A percentile compares a stretch with the other conserved stretches of the same genome.
Evolutionary conservation across 345 rosid species (phyloP).

Genomic region (Citrus cavaleriei): DNA sequence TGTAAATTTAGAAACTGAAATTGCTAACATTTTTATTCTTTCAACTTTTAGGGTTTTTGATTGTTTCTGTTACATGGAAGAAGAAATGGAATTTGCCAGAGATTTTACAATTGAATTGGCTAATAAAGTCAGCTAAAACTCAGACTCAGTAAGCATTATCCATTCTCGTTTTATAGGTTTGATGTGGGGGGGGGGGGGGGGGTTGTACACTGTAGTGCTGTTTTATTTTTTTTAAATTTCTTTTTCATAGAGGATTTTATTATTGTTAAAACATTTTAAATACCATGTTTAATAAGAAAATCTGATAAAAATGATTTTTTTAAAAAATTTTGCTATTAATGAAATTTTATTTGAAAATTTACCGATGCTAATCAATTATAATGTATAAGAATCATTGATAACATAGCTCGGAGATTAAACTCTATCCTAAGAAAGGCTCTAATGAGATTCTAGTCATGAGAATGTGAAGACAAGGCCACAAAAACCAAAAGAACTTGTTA

Average conservation of each 20-base stretch:
- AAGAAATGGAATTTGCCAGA: neutral
- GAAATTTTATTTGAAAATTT: neutral
- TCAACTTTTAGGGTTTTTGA: neutral
- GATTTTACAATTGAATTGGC: neutral
- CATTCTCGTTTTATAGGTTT: neutral
- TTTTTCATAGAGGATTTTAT: neutral
- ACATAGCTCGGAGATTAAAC: too few relatives aligned
- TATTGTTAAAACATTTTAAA: neutral
- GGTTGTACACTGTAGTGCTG: neutral
- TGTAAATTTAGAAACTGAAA: slow-evolving; percentile 28
- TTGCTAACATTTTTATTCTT: slow-evolving; percentile 33
- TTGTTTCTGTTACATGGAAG: neutral
- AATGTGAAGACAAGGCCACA: too few relatives aligned
- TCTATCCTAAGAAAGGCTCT: too few relatives aligned
- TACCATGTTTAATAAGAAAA: neutral
- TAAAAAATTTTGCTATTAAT: too few relatives aligned
- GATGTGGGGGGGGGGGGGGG: neutral
- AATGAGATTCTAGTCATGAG: too few relatives aligned
- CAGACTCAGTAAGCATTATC: neutral
- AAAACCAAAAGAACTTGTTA: too few relatives aligned
- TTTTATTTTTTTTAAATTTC: neutral
- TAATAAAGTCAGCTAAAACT: neutral
- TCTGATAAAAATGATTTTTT: too few relatives aligned
- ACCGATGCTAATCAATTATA: too few relatives aligned
- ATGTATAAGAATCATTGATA: too few relatives aligned